Base-by-base conservation (phyloP, 2,329 filamentous ascomycete species). In the Curvularia spicifera region DNA sequence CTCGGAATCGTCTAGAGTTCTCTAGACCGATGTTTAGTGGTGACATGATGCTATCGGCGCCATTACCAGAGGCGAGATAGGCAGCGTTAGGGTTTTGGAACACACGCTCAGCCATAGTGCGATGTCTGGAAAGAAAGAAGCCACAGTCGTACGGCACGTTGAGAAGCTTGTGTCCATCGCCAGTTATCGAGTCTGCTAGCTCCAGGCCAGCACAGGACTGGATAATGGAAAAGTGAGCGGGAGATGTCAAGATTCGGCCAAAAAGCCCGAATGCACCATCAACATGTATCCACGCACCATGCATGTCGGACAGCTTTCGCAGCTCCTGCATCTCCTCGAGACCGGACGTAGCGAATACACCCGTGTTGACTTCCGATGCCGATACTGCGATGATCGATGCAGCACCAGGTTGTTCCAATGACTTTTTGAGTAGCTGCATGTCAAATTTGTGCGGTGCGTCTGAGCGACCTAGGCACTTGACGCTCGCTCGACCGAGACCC, bases 81-180 rank as follows among this genome's bases (percentile, higher is more conserved):
- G 89, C 90, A 2, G 94, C 93, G 72, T 93, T 93, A 31, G 91
- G 87, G 76, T 97, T 97, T 18, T 63, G 50, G 6, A 60, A 57
- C 6, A 51, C 51, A 22, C 49, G 56, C 15, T 53, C 42, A 31
- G 51, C 47, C 26, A 61, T 57, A 28, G 45, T 56, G 20, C 37
- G 57, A 40, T 63, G 85, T 18, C 87, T 86, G 51, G 88, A 91
- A 67, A 96, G 85, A 82, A 97, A 96, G 77, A 97, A 89, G 43
- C 93, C 94, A 69, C 89, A 93, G 76, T 97, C 94, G 69, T 97
- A 97, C 0, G 94, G 93, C 45, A 97, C 92, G 66, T 97, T 97
- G 60, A 98, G 84, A n/a, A 97, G 79, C 72, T 97, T 97, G 76
- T 98, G 94, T 0, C 85, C 90, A 70, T 97, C 93, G 2, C 90